Base-by-base conservation (phyloP, 805 yeast species). In the Cyberlindnera amylophila region DNA sequence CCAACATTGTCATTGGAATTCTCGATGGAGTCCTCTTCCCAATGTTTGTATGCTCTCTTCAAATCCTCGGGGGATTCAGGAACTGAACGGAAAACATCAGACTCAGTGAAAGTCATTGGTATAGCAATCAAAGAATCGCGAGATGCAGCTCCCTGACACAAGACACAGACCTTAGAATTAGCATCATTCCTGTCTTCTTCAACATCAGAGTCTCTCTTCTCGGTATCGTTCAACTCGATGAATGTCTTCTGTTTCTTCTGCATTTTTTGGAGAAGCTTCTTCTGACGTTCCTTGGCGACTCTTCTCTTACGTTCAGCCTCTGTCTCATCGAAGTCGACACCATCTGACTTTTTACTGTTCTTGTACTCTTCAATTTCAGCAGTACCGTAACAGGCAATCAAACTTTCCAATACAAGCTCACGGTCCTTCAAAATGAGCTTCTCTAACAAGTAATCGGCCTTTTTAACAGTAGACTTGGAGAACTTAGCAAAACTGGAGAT, bases 191-290 rank as follows among this genome's bases (percentile, higher is more conserved):
- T 60, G 11, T 37, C 38, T 6, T 47, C 38, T 13, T 32, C 32
- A 9, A 31, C 38, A 18, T 57, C 63, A 19, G 66, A 74, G 9
- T 9, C 24, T 21, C 24, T 21, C 60, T 68, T 68, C 31, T 32
- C 81, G 46, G 42, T 36, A 6, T 57, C 64, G 47, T 78, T 72
- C 33, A 74, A 74, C 44, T 77, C 75, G 47, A 86, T 75, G 62
- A 91, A 91, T 61, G 70, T 76, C 17, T 77, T 73, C 58, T 90
- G 97, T 53, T 86, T 93, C 43, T 71, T 80, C 17, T 77, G 75
- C 69, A 85, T 78, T 53, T 75, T 81, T 21, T 71, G 73, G 70
- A 82, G 57, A 9, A 84, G 70, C 51, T 74, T 81, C 33, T 74
- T 74, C 54, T 79, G 84, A 41, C 87, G 70, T 47, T 75, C 74